phyloP scores from a whole-genome alignment of 352 stramenopile species.

The Globisporangium okanoganense region DNA sequence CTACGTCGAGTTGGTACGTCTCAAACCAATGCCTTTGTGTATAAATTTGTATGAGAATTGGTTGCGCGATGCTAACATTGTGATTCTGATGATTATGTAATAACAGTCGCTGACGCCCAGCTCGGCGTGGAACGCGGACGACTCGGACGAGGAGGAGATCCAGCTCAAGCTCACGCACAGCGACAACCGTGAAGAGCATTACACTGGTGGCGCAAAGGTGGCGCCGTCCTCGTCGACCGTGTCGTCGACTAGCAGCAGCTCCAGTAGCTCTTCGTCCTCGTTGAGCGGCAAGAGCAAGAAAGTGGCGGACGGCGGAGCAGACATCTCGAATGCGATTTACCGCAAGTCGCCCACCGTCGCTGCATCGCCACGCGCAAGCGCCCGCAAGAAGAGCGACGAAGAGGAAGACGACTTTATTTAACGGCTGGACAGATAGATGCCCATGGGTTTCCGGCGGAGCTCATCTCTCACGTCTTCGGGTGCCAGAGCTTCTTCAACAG shows the following conservation, averaged over 20 bases:
- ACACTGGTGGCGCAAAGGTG: slow-evolving; percentile 17
- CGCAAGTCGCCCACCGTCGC: slow-evolving; percentile 25
- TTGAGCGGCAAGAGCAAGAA: slow-evolving; percentile 16
- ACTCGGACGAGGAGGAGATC: slow-evolving; percentile 83
- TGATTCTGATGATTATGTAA: slow-evolving; percentile 4
- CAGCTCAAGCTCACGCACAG: slow-evolving; percentile 45
- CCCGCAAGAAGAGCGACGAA: slow-evolving; percentile 34
- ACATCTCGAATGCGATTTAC: slow-evolving; percentile 45
- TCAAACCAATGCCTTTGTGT: too few species aligned
- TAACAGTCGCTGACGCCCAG: slow-evolving; percentile 70
- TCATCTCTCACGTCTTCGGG: too few species aligned
- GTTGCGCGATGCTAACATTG: neutral
- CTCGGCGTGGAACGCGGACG: slow-evolving; percentile 72
- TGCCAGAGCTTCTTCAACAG: neutral
- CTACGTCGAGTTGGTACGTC: slow-evolving; percentile 73
- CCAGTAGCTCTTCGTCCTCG: neutral
- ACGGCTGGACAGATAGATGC: slow-evolving; percentile 1
- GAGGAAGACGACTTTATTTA: slow-evolving; percentile 79
- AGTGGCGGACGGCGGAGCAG: slow-evolving; percentile 17
- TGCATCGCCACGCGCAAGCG: slow-evolving; percentile 18
- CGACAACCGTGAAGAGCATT: slow-evolving; percentile 18
- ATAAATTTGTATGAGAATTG: neutral
- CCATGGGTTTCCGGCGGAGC: too few species aligned
- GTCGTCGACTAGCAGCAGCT: slow-evolving; percentile 17
- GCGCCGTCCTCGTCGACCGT: slow-evolving; percentile 22